Evolutionary conservation across 2,329 filamentous ascomycete genomes (phyloP).

Genomic region (Arthrobotrys pseudoclavata): DNA sequence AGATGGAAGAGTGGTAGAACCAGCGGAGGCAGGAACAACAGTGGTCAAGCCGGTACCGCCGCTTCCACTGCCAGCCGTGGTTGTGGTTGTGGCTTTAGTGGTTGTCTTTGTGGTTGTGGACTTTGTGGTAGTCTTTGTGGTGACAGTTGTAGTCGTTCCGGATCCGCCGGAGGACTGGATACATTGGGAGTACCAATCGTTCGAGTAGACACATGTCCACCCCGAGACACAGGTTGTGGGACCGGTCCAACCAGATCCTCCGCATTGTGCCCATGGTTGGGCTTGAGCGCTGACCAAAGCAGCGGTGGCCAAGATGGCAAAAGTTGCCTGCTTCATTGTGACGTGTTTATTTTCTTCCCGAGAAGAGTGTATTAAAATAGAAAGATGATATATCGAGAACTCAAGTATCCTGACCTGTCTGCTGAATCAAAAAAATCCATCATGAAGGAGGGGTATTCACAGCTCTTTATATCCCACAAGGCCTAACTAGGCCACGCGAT

Average conservation of each 20-base stretch:
- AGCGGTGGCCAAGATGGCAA: constrained; percentile 38
- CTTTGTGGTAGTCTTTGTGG: constrained; percentile 24
- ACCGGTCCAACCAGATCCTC: constrained; percentile 63
- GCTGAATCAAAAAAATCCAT: constrained; percentile 8
- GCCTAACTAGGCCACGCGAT: neutral
- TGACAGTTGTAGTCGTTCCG: constrained; percentile 2
- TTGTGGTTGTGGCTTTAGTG: constrained; percentile 49
- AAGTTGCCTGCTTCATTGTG: constrained; percentile 43
- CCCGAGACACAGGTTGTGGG: constrained; percentile 61
- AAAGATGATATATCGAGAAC: neutral
- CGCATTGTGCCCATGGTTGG: constrained; percentile 62
- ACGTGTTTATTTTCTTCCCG: neutral
- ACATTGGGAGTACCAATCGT: constrained; percentile 61
- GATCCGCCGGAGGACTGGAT: constrained; percentile 60
- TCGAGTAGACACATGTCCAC: constrained; percentile 49
- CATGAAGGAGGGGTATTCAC: neutral
- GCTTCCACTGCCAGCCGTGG: constrained; percentile 12
- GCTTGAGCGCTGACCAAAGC: constrained; percentile 59
- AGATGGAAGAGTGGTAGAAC: constrained; percentile 67
- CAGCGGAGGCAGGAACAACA: constrained; percentile 49
- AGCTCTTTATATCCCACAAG: constrained; percentile 38
- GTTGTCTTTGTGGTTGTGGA: constrained; percentile 60
- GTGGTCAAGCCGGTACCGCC: constrained; percentile 60
- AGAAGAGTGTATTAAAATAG: neutral
- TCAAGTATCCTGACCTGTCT: constrained; percentile 31